phyloP scores from a whole-genome alignment of 768 basidiomycete genomes.

The Coprinellus aureogranulatus region DNA sequence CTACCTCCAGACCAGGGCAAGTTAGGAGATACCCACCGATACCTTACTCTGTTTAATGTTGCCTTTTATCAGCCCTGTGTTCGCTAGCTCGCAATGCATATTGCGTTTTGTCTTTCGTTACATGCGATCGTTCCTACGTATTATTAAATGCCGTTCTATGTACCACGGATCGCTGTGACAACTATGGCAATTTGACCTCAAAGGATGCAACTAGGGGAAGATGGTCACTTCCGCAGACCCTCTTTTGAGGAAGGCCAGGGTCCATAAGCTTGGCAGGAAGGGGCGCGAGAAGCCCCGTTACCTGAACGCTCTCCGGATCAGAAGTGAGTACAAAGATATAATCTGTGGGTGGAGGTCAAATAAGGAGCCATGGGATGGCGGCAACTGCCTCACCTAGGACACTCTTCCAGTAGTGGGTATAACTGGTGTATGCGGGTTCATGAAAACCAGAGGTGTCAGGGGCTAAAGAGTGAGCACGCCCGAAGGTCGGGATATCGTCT shows the following conservation, averaged over 20 bases:
- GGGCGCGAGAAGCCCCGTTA: conserved; percentile 61
- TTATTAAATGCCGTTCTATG: too few relatives aligned
- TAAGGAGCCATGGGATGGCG: too few relatives aligned
- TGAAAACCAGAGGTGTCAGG: conserved; percentile 47
- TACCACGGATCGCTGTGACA: too few relatives aligned
- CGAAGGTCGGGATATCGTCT: conserved; percentile 42
- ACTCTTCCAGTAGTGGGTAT: conserved; percentile 82
- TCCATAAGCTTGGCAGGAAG: conserved; percentile 57
- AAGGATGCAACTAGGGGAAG: conserved; percentile 68
- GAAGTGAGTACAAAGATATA: conserved; percentile 81
- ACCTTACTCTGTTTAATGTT: not conserved
- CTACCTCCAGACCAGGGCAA: not conserved
- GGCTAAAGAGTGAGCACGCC: conserved; percentile 42
- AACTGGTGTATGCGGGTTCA: conserved; percentile 88
- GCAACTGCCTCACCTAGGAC: conserved; percentile 70
- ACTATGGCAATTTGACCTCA: conserved; percentile 34
- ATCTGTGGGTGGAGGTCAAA: conserved; percentile 44
- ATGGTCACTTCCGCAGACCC: conserved; percentile 85
- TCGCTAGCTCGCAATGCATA: too few relatives aligned
- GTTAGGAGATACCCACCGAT: not conserved
- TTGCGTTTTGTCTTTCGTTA: too few relatives aligned
- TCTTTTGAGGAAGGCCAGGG: conserved; percentile 75
- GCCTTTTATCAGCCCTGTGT: too few relatives aligned
- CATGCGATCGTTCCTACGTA: too few relatives aligned
- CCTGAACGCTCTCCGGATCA: conserved; percentile 26